Base-by-base conservation (phyloP, 2,329 filamentous ascomycete species). In the Mollisia scopiformis region DNA sequence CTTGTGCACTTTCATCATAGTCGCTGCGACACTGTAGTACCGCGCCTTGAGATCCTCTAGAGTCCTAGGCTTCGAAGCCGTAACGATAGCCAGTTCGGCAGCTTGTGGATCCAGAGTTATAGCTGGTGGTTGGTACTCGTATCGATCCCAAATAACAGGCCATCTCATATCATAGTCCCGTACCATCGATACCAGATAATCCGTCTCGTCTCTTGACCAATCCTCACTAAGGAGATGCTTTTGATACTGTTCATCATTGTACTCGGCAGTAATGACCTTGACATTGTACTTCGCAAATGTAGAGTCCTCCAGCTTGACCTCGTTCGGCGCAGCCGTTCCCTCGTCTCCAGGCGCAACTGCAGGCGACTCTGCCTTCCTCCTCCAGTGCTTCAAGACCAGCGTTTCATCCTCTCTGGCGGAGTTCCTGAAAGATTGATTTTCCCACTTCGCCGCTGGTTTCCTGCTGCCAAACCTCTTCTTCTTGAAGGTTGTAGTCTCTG, bases 201-300 rank as follows among this genome's bases (percentile, higher is more conserved):
- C 93, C 8, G 95, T 99, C 77, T 99, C 95, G 69, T 95, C 89
- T 71, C 90, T 92, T 14, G 90, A 89, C 95, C 95, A 99, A 68
- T 94, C 88, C 14, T 86, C 80, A 71, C 82, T 89, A 68, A 87
- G 84, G 54, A 99, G 77, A 63, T 90, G 86, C 59, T 86, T 82
- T 62, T 88, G 84, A 76, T 99, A 99, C 74, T 96, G 89, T 64
- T 93, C 91, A 65, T 96, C 90, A 63, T 86, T 92, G 76, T 98
- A 98, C 62, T 88, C 83, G 0, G 93, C 92, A 35, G 93, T 82
- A 3, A 89, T 84, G 14, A 94, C 85, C 66, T 89, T 84, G 57
- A 96, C 88, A 73, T 97, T 96, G 82, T 90, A 98, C 73, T 94
- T 96, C 51, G 91, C 87, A 76, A 95, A 98, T 2, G 78, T 71